A percentile compares a stretch with the other conserved stretches of the same genome.
These are phyloP conservation scores for Thelephora ganbajun DNA, from an alignment of 768 basidiomycete genomes.

Conservation along the genomic window DNA sequence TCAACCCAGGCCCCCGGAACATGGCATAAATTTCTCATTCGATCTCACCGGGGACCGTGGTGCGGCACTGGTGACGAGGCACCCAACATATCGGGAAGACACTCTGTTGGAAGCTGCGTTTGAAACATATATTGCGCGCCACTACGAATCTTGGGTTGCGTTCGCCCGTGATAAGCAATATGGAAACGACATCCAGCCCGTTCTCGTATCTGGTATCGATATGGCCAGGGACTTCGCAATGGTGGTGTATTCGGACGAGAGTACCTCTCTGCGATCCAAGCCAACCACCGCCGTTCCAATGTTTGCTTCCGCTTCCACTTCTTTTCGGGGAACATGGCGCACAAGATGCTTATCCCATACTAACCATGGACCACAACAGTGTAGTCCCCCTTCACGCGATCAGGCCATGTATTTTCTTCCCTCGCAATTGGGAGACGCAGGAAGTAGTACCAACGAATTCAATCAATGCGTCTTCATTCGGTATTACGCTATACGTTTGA, in stretches of 20 bases:
- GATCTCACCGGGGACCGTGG: neutral
- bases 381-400: neutral
- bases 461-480: conserved; percentile 6
- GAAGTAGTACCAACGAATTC: neutral
- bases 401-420: too few relatives aligned
- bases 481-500: neutral
- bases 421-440: neutral
- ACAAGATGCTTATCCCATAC: neutral
- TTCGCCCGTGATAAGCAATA: conserved; percentile 2
- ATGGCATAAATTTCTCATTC: neutral
- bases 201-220: conserved; percentile 5
- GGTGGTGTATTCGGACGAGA: conserved; percentile 1
- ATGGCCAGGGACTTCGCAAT: conserved; percentile 5
- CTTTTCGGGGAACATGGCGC: conserved; percentile 3
- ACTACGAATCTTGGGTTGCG: conserved; percentile 4
- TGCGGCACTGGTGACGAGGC: conserved; percentile 2
- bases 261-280: neutral
- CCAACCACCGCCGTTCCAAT: neutral
- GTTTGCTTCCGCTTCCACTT: neutral
- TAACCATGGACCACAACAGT: conserved; percentile 4
- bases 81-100: neutral
- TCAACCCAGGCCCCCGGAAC: too few relatives aligned
- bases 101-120: neutral
- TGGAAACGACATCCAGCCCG: neutral
- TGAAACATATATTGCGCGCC: conserved; percentile 1